Base-by-base conservation (phyloP, 2,329 filamentous ascomycete species). In the Venturiaceae sp. region DNA sequence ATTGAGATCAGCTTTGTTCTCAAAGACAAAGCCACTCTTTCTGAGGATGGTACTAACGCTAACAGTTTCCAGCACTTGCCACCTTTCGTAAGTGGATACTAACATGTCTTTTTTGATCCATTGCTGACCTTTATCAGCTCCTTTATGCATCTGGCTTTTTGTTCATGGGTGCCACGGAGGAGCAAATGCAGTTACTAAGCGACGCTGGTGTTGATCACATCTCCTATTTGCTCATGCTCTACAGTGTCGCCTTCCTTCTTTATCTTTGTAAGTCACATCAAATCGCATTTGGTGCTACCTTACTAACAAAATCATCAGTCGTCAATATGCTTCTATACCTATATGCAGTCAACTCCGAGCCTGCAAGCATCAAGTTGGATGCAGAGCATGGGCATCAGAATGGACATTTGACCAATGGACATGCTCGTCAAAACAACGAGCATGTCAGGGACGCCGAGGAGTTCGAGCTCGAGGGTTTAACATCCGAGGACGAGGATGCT, bases 101-200 rank as follows among this genome's bases (percentile, higher is more conserved):
- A 19, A 13, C 32, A 5, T 21, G 5, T 13, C 11, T 19, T 8
- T 21, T 23, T 28, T 14, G 32, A 23, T 26, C 3, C 30, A 60
- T 33, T 41, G 19, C 56, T 39, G 60, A 36, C 33, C 7, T 23
- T 8, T 11, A 6, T 5, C 46, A 95, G 91, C 80, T 97, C 41
- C 82, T 99, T 30, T 95, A 89, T 67, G 91, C 92, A 5, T 88
- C 92, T 3, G 94, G 94, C 1, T 96, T 97, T 75, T 80, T 99
- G 41, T 99, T 99, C 76, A 95, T 97, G 91, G 88, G 90, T 33
- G 92, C 94, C 16, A 97, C 91, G 0, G 94, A 97, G 71, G 92
- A 99, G 74, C 94, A 97, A 73, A 96, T 97, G 89, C 68, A 78
- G 23, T 77, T 96, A 1, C 78, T 97, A 5, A 80, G 83, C 41